Base-by-base conservation (phyloP, 106 monocot genomes). In the Phalaenopsis equestris region DNA sequence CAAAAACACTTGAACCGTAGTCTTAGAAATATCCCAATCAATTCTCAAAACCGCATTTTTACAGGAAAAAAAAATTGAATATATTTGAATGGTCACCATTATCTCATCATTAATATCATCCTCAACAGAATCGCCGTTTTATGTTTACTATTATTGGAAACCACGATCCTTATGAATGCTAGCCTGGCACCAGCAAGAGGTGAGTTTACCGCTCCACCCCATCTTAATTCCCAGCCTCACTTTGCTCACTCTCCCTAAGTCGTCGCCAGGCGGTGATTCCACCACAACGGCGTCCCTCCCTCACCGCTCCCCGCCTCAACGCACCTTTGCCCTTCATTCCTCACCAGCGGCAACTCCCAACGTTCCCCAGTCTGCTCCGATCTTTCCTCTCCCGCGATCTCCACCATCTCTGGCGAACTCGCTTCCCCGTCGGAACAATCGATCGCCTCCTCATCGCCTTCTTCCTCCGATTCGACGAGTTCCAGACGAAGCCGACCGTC, bases 401-500 rank as follows among this genome's bases (percentile, higher is more conserved):
- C 73, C 18, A 45, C 17, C 17, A 45, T 8, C n/a, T 70, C 39
- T 24, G 49, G 46, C 8, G 48, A 49, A 5, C 55, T 30, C 37
- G 42, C 74, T 18, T 75, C 76, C 0, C 75, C 30, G 7, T 38
- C 41, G n/a, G 18, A 39, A 57, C 8, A 9, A 41, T 73, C 81
- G 74, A 6, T 19, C 10, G 2, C 49, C 23, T 65, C 76, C 17
- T 1, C 24, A 36, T 18, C 61, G 6, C 3, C 74, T 38, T 81
- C 43, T 18, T 10, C n/a, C 57, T 36, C 64, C 42, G 58, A 1
- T 30, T 77, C 43, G 4, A 86, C 76, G 6, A 88, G 68, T 56
- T 86, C 5, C 83, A 91, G 67, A 17, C 83, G 64, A 55, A 89
- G 85, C 79, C 85, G 83, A 3, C 91, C 89, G 78, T 85, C 81